These are phyloP conservation scores for Nigrospora sphaerica DNA, from an alignment of 2,329 filamentous ascomycete species.

Conservation along the genomic window DNA sequence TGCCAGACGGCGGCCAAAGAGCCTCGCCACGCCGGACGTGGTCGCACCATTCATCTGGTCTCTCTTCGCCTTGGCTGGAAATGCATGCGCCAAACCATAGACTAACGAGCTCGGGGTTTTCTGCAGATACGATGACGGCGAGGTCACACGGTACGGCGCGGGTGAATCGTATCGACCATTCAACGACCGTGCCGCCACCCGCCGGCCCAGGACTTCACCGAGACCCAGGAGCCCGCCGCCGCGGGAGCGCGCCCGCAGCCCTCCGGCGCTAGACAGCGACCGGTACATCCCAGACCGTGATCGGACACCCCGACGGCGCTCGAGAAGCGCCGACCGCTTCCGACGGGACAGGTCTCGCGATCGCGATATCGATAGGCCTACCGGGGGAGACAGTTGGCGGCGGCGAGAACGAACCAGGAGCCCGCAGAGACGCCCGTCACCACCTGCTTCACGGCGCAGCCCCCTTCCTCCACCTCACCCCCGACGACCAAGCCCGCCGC, in stretches of 20 bases:
- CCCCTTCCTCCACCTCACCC: slow-evolving; percentile 12
- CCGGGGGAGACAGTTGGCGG: slow-evolving; percentile 20
- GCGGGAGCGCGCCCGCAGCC: slow-evolving; percentile 28
- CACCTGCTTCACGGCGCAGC: neutral
- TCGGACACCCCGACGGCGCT: slow-evolving; percentile 33
- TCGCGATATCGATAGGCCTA: slow-evolving; percentile 2
- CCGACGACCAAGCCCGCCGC: slow-evolving; percentile 24
- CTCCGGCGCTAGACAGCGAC: slow-evolving; percentile 35
- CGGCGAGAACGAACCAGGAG: slow-evolving; percentile 18
- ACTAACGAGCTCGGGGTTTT: no score
- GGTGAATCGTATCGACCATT: slow-evolving; percentile 56
- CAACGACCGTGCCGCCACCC: slow-evolving; percentile 39
- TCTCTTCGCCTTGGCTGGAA: no score
- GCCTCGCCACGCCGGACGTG: no score
- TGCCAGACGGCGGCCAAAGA: no score
- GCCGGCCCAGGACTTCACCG: slow-evolving; percentile 22
- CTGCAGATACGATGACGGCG: slow-evolving; percentile 51
- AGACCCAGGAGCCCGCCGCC: slow-evolving; percentile 5
- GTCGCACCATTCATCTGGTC: no score
- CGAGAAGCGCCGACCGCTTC: slow-evolving; percentile 33
- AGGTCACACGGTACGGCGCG: slow-evolving; percentile 55
- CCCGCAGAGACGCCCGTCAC: slow-evolving; percentile 10
- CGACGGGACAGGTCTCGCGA: slow-evolving; percentile 32
- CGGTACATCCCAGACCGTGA: slow-evolving; percentile 25
- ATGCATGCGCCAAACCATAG: no score